Evolutionary conservation across 2,329 filamentous ascomycete species (phyloP).

Genomic region (Penicillium polonicum): DNA sequence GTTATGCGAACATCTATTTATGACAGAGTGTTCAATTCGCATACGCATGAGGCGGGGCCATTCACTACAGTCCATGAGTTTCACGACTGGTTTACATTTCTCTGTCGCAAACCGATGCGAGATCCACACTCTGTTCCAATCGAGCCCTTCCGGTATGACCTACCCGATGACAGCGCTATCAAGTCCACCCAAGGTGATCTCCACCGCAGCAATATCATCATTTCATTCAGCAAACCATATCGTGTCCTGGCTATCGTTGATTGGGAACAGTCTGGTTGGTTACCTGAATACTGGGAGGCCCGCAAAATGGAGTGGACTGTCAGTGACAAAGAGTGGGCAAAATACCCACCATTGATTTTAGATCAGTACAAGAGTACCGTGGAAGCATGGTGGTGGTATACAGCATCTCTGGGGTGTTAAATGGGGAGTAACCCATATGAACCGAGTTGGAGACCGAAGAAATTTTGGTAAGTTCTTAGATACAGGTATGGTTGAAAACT

Average conservation of each 20-base stretch:
- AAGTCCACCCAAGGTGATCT: neutral
- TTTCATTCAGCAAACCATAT: neutral
- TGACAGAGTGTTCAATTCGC: too few species aligned
- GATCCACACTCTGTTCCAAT: too few species aligned
- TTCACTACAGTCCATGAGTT: too few species aligned
- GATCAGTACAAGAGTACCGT: neutral
- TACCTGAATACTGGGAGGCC: neutral
- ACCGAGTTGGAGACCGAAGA: neutral
- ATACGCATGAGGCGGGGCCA: too few species aligned
- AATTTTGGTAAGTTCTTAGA: neutral
- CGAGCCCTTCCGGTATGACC: neutral
- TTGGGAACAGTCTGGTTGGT: neutral
- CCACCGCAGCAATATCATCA: neutral
- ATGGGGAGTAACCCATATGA: neutral
- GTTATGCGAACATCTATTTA: too few species aligned
- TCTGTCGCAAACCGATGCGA: too few species aligned
- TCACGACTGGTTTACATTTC: too few species aligned
- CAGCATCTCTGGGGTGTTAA: neutral
- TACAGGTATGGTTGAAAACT: neutral
- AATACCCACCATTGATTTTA: neutral
- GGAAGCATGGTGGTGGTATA: neutral
- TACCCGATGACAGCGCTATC: neutral
- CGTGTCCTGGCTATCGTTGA: neutral
- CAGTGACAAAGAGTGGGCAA: neutral
- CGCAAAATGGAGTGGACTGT: neutral